These are phyloP conservation scores for Chalciporus piperatus DNA, from an alignment of 768 basidiomycete species.

Conservation along the genomic window DNA sequence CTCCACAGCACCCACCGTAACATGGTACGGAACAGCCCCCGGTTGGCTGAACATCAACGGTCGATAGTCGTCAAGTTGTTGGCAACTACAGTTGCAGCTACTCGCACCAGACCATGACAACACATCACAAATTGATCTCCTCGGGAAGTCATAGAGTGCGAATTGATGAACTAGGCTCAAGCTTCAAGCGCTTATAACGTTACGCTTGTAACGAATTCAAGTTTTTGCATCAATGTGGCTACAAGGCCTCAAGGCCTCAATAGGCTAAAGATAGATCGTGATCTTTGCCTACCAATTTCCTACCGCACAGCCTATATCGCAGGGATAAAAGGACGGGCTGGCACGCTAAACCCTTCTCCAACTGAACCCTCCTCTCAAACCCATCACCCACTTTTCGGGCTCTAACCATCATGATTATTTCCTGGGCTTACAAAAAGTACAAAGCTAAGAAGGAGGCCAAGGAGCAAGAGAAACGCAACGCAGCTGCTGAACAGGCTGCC, in stretches of 20 bases:
- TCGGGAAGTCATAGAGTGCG: too few species aligned
- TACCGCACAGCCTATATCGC: too few species aligned
- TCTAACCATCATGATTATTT: conserved; percentile 11
- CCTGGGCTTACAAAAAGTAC: conserved; percentile 25
- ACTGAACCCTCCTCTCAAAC: background rate
- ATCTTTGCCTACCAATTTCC: too few species aligned
- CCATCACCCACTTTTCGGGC: background rate
- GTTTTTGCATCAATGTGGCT: background rate
- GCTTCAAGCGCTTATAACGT: too few species aligned
- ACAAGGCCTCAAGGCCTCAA: too few species aligned
- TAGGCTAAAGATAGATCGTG: too few species aligned
- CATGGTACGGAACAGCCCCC: background rate
- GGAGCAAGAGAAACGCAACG: conserved; percentile 12
- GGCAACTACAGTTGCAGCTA: too few species aligned
- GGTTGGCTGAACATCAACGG: too few species aligned
- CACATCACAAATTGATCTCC: too few species aligned
- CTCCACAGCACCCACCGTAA: background rate
- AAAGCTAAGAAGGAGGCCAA: conserved; percentile 21
- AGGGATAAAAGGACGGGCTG: background rate
- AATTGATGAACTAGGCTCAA: too few species aligned
- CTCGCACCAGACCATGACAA: too few species aligned
- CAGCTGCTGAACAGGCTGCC: background rate
- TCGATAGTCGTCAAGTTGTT: too few species aligned
- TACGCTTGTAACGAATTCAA: background rate
- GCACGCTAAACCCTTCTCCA: background rate